Percentiles rank a stretch among this genome's conserved stretches.
Conservation (phyloP, 202 grass and related monocot species). For the Saccharum hybrid region DNA sequence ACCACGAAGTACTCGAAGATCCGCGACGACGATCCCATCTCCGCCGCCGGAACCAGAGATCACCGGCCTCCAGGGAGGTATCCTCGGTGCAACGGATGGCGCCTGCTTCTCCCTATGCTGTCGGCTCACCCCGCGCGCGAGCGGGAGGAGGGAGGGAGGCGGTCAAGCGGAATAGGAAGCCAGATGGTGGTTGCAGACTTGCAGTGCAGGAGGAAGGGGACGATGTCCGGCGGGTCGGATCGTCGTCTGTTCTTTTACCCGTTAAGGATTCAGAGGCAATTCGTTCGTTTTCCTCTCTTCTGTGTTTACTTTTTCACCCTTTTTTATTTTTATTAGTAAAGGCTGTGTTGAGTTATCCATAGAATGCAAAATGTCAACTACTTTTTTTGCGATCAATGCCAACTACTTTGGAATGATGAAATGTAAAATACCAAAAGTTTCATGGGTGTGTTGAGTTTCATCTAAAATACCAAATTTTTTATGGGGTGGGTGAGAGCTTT, state of each 20-base stretch:
- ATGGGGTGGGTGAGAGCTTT: too few species aligned
- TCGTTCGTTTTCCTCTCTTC: background rate
- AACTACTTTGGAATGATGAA: too few species aligned
- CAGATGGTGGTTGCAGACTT: background rate
- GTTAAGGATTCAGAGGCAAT: conserved; percentile 37
- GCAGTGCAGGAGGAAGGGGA: conserved; percentile 31
- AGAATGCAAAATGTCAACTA: too few species aligned
- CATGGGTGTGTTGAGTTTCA: too few species aligned
- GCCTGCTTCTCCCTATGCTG: conserved; percentile 12
- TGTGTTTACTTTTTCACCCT: background rate
- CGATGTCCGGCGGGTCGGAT: conserved; percentile 44
- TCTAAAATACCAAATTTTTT: too few species aligned
- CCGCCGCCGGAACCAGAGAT: conserved; percentile 36
- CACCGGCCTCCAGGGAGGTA: conserved; percentile 23
- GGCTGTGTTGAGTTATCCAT: too few species aligned
- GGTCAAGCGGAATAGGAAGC: background rate
- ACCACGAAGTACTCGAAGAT: conserved; percentile 99
- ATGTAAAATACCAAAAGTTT: too few species aligned
- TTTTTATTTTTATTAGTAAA: background rate
- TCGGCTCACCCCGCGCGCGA: conserved; percentile 15
- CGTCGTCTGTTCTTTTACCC: conserved; percentile 33
- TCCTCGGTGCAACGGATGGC: conserved; percentile 10
- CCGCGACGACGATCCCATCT: conserved; percentile 50
- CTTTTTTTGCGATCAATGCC: too few species aligned
- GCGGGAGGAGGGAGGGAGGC: background rate